phyloP scores from a whole-genome alignment of 805 yeast species.

The Saturnispora gosingensis region DNA sequence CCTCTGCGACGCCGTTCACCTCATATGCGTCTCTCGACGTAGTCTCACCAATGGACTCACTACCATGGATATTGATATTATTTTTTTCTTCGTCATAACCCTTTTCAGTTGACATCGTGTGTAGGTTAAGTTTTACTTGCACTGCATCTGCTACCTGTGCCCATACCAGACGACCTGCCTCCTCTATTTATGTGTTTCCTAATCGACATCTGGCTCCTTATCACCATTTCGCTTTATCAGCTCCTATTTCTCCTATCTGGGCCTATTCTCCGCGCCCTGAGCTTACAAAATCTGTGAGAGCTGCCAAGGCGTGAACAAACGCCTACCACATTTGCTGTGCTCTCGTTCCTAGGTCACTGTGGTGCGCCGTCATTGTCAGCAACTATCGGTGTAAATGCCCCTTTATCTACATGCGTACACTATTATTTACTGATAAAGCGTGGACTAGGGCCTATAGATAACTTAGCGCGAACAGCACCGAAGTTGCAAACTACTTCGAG shows the following conservation, averaged over 20 bases:
- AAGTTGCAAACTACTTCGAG: too few relatives aligned
- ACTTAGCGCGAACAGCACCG: background rate
- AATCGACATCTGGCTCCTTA: background rate
- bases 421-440: background rate
- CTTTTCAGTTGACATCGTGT: conserved; percentile 11
- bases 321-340: background rate
- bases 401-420: background rate
- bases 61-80: conserved; percentile 14
- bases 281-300: background rate
- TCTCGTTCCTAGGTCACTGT: background rate
- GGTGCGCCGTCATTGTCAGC: background rate
- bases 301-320: background rate
- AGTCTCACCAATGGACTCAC: conserved; percentile 10
- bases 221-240: background rate
- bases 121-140: background rate
- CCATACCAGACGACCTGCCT: background rate
- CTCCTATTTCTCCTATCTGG: background rate
- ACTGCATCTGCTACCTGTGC: background rate
- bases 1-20: background rate
- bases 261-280: background rate
- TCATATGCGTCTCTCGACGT: conserved; percentile 7
- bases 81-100: conserved; percentile 12
- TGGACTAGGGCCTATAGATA: background rate
- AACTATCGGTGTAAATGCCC: background rate
- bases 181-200: background rate